Conservation (phyloP, 768 basidiomycete species). For the Tylopilus rubrobrunneus region DNA sequence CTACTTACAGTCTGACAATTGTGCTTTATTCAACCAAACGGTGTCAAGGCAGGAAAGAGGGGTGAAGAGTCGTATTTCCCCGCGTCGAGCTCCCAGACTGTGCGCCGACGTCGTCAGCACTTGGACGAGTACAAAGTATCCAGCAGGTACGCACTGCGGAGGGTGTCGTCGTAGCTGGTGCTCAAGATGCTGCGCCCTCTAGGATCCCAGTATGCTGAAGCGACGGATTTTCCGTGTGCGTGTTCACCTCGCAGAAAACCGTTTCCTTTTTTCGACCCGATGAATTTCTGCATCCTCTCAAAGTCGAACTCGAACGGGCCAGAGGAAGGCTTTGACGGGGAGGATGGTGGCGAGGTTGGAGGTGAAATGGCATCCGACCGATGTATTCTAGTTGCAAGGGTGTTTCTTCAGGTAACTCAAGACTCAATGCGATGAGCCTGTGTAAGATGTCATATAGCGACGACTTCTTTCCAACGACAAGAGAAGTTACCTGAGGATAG, state of each 20-base stretch:
- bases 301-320: constrained; percentile 32
- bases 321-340: no score
- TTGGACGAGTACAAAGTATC: background rate
- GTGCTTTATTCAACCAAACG: constrained; percentile 60
- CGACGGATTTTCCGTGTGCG: constrained; percentile 71
- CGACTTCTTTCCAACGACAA: background rate
- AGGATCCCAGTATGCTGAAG: constrained; percentile 84
- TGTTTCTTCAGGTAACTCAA: constrained; percentile 54
- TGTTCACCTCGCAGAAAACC: constrained; percentile 62
- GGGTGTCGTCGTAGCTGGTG: constrained; percentile 78
- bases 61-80: constrained; percentile 42
- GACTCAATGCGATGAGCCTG: constrained; percentile 46
- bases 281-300: constrained; percentile 46
- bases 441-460: background rate
- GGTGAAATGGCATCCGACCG: no score
- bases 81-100: constrained; percentile 77
- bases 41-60: constrained; percentile 58
- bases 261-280: constrained; percentile 49
- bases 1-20: constrained; percentile 74
- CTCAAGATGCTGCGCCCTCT: constrained; percentile 75
- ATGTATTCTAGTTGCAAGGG: no score
- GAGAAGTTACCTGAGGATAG: constrained; percentile 38
- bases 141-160: constrained; percentile 52
- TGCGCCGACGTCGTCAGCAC: constrained; percentile 29
- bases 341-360: no score